Base-by-base conservation (phyloP, 768 basidiomycete species). In the Botryobasidium botryosum region DNA sequence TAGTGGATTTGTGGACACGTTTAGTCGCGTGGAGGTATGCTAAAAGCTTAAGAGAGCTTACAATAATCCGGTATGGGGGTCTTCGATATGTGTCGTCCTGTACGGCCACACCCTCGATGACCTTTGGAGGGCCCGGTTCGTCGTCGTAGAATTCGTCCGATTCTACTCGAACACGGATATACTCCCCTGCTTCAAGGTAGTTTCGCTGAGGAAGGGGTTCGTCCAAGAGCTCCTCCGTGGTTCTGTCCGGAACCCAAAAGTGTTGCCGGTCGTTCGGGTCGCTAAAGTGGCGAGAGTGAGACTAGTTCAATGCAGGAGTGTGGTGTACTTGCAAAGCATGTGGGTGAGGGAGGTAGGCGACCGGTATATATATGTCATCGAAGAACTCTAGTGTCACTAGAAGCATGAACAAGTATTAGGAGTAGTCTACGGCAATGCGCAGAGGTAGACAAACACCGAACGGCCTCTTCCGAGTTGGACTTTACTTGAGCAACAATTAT, bases 381-480 rank as follows among this genome's bases (percentile, higher is more conserved):
- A 97, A 97, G 66, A 97, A 96, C 17, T 79, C 82, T 15, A 94
- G 60, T 18, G 79, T 74, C 23, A 92, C 90, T 92, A 53, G n/a
- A 13, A 35, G 6, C 5, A 40, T 33, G 10, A 35, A 40, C 39
- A 28, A 13, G 20, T 43, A 17, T 49, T 21, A 45, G 18, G 15
- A n/a, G n/a, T n/a, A n/a, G 31, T 31, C 5, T n/a, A 28, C 37
- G 40, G 15, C 12, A 26, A n/a, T 26, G 42, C n/a, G 21, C 31
- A 37, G 1, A 29, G 10, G 42, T 23, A 24, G 13, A 66, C 83
- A 35, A 51, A 91, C 92, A 60, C 60, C 85, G 69, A 50, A 97
- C 77, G 8, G 84, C 83, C 39, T 83, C 76, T 52, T 82, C 74
- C 39, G 88, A 84, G 0, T 83, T 85, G 0, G 79, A 81, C 55